A percentile compares a stretch with the other conserved stretches of the same genome.
Conservation (phyloP, 1,284 basidiomycete species). For the Erythrobasidium hasegawianum region DNA sequence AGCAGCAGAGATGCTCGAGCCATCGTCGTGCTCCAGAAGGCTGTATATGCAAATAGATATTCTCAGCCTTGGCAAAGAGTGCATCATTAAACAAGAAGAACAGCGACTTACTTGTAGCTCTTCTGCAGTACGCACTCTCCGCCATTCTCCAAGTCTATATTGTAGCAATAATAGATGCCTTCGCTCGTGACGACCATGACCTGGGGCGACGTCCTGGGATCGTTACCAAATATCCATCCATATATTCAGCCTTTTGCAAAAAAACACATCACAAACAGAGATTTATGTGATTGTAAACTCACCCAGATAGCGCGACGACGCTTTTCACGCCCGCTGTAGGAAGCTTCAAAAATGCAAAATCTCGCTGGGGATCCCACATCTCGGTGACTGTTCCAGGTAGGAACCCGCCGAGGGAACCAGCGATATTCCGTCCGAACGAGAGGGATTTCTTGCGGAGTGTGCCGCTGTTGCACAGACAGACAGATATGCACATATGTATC, state of each 20-base stretch:
- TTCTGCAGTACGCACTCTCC: slow-evolving; percentile 93
- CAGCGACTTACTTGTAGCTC: slow-evolving; percentile 63
- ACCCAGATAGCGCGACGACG: slow-evolving; percentile 74
- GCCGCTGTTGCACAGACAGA: too few relatives aligned
- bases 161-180: slow-evolving; percentile 92
- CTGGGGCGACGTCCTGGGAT: slow-evolving; percentile 87
- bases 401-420: slow-evolving; percentile 80
- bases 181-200: slow-evolving; percentile 96
- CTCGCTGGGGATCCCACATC: slow-evolving; percentile 93
- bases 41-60: too few relatives aligned
- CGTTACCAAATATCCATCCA: too few relatives aligned
- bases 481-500: too few relatives aligned
- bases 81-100: too few relatives aligned
- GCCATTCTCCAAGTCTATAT: slow-evolving; percentile 91
- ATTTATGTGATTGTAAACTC: too few relatives aligned
- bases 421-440: slow-evolving; percentile 72
- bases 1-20: slow-evolving; percentile 14
- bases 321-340: slow-evolving; percentile 67
- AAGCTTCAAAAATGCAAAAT: slow-evolving; percentile 87
- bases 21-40: slow-evolving; percentile 24
- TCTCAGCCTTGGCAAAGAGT: too few relatives aligned
- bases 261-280: too few relatives aligned
- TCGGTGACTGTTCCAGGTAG: slow-evolving; percentile 86
- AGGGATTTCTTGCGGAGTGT: slow-evolving; percentile 65
- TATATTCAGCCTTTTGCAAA: too few relatives aligned